Conservation (phyloP, 1,284 basidiomycete genomes). For the Butyriboletus appendiculatus region DNA sequence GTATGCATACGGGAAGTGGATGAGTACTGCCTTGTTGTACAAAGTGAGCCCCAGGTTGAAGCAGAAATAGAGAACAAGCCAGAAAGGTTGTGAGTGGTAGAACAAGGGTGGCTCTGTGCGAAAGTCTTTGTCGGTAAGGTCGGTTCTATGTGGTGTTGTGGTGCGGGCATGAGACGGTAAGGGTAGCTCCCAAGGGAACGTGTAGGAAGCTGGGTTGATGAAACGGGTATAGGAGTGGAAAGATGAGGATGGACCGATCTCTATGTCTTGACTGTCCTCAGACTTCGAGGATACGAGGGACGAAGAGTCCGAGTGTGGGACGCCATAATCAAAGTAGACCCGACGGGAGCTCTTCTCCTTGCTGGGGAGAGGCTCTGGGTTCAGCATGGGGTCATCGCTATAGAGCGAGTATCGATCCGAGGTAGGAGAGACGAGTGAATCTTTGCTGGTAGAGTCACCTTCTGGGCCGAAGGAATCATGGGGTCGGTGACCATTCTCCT, state of each 20-base stretch:
- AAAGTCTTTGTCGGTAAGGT: constrained; percentile 2
- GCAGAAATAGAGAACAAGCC: constrained; percentile 81
- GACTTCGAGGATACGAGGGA: constrained; percentile 6
- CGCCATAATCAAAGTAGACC: constrained; percentile 25
- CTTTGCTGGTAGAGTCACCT: constrained; percentile 8
- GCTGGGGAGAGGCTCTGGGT: background rate
- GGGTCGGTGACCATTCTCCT: background rate
- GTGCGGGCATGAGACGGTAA: constrained; percentile 13
- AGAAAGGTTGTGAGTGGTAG: constrained; percentile 46
- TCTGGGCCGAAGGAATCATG: constrained; percentile 12
- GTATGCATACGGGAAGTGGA: constrained; percentile 91
- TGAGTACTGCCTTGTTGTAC: constrained; percentile 90
- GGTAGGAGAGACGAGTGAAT: background rate
- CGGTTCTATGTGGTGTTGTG: background rate
- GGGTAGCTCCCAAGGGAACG: constrained; percentile 28
- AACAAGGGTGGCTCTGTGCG: constrained; percentile 16
- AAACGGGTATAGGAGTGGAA: constrained; percentile 1
- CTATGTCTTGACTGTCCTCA: background rate
- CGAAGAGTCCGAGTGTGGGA: constrained; percentile 3
- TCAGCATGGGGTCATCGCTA: constrained; percentile 6
- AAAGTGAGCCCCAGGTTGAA: constrained; percentile 90
- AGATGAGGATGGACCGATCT: background rate
- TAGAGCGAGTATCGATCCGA: constrained; percentile 4
- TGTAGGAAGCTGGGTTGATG: constrained; percentile 1
- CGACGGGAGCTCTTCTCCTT: constrained; percentile 21